Evolutionary conservation across 306 rosid genomes (phyloP).

Genomic region (Prinsepia uniflora): DNA sequence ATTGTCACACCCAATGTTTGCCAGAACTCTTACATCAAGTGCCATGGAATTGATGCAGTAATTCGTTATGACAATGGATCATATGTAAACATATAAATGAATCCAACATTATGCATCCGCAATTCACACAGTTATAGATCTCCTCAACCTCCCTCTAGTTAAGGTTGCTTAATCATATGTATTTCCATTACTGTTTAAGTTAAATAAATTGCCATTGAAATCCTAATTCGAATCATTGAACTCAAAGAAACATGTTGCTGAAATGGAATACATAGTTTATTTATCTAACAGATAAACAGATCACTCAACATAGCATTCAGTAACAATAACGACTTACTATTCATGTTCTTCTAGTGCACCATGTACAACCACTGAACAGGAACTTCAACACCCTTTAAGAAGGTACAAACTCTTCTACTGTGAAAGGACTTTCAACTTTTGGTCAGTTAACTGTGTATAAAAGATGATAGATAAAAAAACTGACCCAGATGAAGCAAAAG

Average conservation of each 20-base stretch:
- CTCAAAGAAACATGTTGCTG: background rate
- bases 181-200: background rate
- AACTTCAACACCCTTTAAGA: background rate
- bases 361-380: constrained; percentile 29
- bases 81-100: background rate
- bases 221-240: background rate
- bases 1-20: constrained; percentile 45
- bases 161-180: background rate
- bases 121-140: background rate
- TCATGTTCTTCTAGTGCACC: constrained; percentile 21
- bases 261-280: background rate
- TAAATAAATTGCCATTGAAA: background rate
- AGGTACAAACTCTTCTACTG: background rate
- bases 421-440: constrained; percentile 1
- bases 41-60: constrained; percentile 54
- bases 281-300: background rate
- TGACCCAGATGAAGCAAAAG: constrained; percentile 21
- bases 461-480: constrained; percentile 3
- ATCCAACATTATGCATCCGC: background rate
- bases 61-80: constrained; percentile 34
- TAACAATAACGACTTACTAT: constrained; percentile 8
- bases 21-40: constrained; percentile 42
- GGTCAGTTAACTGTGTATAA: constrained; percentile 4
- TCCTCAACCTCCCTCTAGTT: background rate
- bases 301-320: background rate